phyloP scores from a whole-genome alignment of 768 basidiomycete genomes.

The Lactarius evosmus region DNA sequence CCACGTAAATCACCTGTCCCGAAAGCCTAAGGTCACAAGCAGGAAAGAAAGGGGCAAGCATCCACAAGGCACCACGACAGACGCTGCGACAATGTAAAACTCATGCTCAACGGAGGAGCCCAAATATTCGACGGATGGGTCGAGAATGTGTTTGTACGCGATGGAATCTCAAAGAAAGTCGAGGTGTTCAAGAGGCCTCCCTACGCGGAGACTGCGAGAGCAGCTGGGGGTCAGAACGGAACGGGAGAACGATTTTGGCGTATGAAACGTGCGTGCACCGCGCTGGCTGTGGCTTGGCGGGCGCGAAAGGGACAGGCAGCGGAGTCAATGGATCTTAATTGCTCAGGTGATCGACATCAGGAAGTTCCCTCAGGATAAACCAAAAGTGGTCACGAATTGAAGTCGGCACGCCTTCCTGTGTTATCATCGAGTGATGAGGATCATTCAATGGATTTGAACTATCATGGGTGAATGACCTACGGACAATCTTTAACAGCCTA shows the following conservation, averaged over 20 bases:
- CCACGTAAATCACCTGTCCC: slow-evolving; percentile 79
- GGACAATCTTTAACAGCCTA: too few species aligned
- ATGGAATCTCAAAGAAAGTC: slow-evolving; percentile 85
- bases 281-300: slow-evolving; percentile 33
- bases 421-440: neutral
- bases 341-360: neutral
- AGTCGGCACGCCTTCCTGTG: neutral
- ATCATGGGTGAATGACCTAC: neutral
- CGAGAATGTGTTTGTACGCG: slow-evolving; percentile 78
- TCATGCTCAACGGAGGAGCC: slow-evolving; percentile 58
- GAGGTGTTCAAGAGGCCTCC: slow-evolving; percentile 75
- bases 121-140: slow-evolving; percentile 53
- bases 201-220: slow-evolving; percentile 68
- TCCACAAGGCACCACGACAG: slow-evolving; percentile 60
- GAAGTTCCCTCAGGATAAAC: neutral
- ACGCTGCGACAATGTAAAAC: slow-evolving; percentile 81
- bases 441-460: neutral
- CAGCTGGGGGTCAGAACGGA: slow-evolving; percentile 53
- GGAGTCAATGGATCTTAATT: neutral
- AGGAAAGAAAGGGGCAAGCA: slow-evolving; percentile 57
- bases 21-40: slow-evolving; percentile 67
- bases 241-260: slow-evolving; percentile 61
- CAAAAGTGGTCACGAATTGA: too few species aligned
- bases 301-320: neutral
- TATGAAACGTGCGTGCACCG: slow-evolving; percentile 72